Evolutionary conservation across 176 grass and related monocot genomes (phyloP), one percentile per base, ranked within the genome.

Genomic region (Stipa capillata): DNA sequence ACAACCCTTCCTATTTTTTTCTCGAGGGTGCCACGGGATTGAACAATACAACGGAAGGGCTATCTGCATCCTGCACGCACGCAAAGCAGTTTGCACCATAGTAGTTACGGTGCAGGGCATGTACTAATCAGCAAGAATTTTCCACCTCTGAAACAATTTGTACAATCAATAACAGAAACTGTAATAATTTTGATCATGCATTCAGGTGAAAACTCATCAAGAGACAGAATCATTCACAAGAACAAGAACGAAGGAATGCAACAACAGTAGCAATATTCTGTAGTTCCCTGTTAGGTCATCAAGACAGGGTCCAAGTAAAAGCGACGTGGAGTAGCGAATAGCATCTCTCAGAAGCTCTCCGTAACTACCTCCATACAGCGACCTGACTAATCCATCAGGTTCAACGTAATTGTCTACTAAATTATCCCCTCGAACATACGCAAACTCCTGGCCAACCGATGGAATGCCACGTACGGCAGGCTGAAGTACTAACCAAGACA

Each of bases 371-470:
- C 36, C 76, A 34, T 6, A 72, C 29, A 72, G 44, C 28, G 73
- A 78, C 72, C 43, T 24, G 3, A 31, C 7, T 11, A 69, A 69
- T 4, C 65, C 36, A 32, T 68, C 64, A 14, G 45, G 76, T 74
- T 69, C 53, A 88, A 44, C 87, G 85, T 78, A 28, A 65, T 67
- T 80, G 18, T 28, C 25, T 17, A 6, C 14, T 69, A 47, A 45
- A 42, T 34, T 1, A 52, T 80, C 41, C 69, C 81, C 81, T 69
- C 25, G 4, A 37, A 54, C 76, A 57, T 50, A 88, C 84, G 86
- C 76, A 84, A 73, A 9, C 80, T 28, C 51, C 13, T 25, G 49
- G 65, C 41, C 28, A 32, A 6, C 65, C 4, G 36, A 17, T 5
- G 56, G 32, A 77, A 44, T 36, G 66, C 58, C 86, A 88, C 31